Conservation (phyloP, 148 eudicot genomes). For the Arbutus unedo region DNA sequence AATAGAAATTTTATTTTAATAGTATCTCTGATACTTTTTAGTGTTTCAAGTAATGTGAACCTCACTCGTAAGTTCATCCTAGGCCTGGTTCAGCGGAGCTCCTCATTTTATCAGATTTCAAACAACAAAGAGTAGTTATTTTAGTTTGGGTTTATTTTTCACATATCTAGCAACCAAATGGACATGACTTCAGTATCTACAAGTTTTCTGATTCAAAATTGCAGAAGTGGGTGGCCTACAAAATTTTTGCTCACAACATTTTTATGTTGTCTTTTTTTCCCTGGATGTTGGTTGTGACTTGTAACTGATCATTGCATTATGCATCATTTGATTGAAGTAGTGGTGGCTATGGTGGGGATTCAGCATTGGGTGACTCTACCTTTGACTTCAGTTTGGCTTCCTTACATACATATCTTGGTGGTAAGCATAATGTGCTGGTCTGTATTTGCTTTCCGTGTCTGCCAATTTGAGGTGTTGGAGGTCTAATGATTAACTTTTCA, state of each 20-base stretch:
- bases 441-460: not conserved
- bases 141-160: not conserved
- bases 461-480: constrained; percentile 9
- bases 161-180: not conserved
- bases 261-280: not conserved
- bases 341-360: constrained; percentile 34
- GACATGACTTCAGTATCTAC: not conserved
- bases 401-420: constrained; percentile 90
- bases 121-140: not conserved
- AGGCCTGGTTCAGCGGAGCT: not conserved
- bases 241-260: not conserved
- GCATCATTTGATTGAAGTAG: constrained; percentile 32
- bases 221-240: not conserved
- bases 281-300: not conserved
- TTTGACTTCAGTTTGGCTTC: constrained; percentile 67
- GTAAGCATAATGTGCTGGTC: constrained; percentile 37
- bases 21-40: not conserved
- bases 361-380: constrained; percentile 41
- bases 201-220: not conserved
- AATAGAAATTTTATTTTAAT: not conserved
- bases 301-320: constrained; percentile 6
- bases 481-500: constrained; percentile 21
- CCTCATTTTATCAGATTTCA: not conserved
- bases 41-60: not conserved
- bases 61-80: not conserved